These are phyloP conservation scores for Pleurotus giganteus DNA, from an alignment of 768 basidiomycete genomes.

Conservation along the genomic window DNA sequence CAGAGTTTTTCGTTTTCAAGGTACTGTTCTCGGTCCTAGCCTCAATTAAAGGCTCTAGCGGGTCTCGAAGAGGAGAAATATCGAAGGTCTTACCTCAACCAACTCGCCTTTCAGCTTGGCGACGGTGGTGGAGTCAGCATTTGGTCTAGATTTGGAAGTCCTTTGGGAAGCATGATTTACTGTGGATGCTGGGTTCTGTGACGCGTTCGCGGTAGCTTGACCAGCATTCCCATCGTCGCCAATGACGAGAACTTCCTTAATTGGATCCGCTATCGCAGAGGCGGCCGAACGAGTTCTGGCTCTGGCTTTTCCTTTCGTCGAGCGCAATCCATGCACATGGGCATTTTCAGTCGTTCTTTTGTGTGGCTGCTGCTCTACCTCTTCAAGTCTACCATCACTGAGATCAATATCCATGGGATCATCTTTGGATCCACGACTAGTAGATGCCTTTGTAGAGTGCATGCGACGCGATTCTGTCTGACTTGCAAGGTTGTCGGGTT, in stretches of 20 bases:
- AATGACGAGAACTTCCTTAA: slow-evolving; percentile 10
- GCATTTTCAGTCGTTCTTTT: slow-evolving; percentile 1
- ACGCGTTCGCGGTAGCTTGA: slow-evolving; percentile 14
- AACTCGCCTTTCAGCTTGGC: slow-evolving; percentile 6
- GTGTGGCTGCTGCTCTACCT: neutral
- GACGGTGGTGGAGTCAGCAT: slow-evolving; percentile 3
- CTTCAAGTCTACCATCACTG: slow-evolving; percentile 10
- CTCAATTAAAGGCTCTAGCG: neutral
- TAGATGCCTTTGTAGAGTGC: neutral
- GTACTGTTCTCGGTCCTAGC: slow-evolving; percentile 14
- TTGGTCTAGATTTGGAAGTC: slow-evolving; percentile 12
- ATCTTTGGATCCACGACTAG: neutral
- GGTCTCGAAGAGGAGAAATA: neutral
- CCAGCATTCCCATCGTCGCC: slow-evolving; percentile 20
- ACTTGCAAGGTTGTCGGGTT: neutral
- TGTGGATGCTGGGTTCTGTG: slow-evolving; percentile 15
- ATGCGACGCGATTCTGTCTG: neutral
- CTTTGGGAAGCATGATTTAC: neutral
- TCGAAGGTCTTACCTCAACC: slow-evolving; percentile 1
- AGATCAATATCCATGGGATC: slow-evolving; percentile 1
- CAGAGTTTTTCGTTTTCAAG: neutral
- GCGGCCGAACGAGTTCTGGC: slow-evolving; percentile 27
- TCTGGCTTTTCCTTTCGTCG: slow-evolving; percentile 31
- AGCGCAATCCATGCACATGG: slow-evolving; percentile 23
- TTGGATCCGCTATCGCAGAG: slow-evolving; percentile 19